A percentile compares a stretch with the other conserved stretches of the same genome.
Conservation (phyloP, 1,139 yeast species). For the Komagataea norvegica region DNA sequence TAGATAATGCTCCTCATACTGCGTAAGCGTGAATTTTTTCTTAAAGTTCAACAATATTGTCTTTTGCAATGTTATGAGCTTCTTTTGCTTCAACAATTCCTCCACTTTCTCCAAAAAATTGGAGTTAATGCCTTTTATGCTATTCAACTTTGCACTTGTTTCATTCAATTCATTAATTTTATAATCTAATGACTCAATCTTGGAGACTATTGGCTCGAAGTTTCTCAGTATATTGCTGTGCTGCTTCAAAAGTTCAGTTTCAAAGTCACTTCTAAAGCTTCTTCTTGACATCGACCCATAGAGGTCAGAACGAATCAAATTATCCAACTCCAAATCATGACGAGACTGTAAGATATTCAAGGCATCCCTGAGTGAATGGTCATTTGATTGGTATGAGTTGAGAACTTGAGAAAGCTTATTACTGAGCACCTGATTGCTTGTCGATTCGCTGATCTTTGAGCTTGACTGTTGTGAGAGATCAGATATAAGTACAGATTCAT, state of each 20-base stretch:
- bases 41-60: conserved; percentile 54
- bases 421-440: conserved; percentile 31
- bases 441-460: not conserved
- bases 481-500: conserved; percentile 8
- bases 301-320: conserved; percentile 48
- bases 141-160: conserved; percentile 25
- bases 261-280: conserved; percentile 62
- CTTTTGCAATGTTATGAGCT: conserved; percentile 46
- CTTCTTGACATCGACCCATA: conserved; percentile 55
- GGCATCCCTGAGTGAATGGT: conserved; percentile 45
- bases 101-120: conserved; percentile 36
- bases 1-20: conserved; percentile 61
- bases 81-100: conserved; percentile 39
- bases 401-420: conserved; percentile 47
- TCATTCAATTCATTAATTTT: conserved; percentile 32
- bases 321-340: conserved; percentile 29
- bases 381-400: conserved; percentile 43
- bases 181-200: conserved; percentile 25
- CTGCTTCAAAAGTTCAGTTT: conserved; percentile 61
- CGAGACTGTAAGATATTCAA: conserved; percentile 44
- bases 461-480: conserved; percentile 6
- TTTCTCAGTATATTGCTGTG: conserved; percentile 57
- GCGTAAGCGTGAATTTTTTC: conserved; percentile 62
- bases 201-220: conserved; percentile 52
- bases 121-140: conserved; percentile 24